Evolutionary conservation across 2,329 filamentous ascomycete species (phyloP), one percentile per base, ranked within the genome.

Genomic region (Alternaria rosae): DNA sequence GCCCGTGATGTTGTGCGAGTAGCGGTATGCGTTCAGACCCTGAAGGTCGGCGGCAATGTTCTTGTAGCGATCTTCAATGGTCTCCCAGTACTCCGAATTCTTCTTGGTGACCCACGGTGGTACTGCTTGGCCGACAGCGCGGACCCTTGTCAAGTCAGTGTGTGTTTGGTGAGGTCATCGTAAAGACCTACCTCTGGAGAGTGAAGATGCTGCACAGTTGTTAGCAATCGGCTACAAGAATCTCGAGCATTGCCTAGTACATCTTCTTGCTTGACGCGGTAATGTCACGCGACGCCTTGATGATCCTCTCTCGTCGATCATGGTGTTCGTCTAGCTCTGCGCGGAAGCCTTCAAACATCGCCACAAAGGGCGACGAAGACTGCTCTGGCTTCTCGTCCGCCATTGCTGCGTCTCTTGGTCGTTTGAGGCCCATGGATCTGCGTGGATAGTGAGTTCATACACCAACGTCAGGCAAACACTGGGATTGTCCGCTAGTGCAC

Each of bases 201-300:
- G 91, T 87, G 79, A 95, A 95, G 70, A 95, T 95, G 61, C 91
- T 94, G 65, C 38, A 43, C 45, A 25, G 13, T 5, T 43, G 60
- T 73, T 47, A 76, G 69, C 50, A 65, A 30, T 35, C 30, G 28
- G 21, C 28, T 54, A 48, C 32, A 2, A 17, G 47, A 25, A 26
- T 8, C 4, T 38, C 4, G 12, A 50, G 6, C 43, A 11, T 26
- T 35, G 11, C 26, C 30, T 69, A 85, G 82, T 80, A 97, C 93
- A 98, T 96, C 83, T 98, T 99, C 85, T 99, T 99, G 81, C 93
- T 97, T 56, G 93, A 84, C 0, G 93, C 93, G 7, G 95, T 99
- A 61, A 99, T 92, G 78, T 99, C 95, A 65, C 94, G 86, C 9
- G 92, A 96, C 3, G 90, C 91, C 83, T 98, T 99, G 75, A 96